These are phyloP conservation scores for Podila clonocystis DNA, from an alignment of 192 early-diverging fungal genomes.

Conservation along the genomic window DNA sequence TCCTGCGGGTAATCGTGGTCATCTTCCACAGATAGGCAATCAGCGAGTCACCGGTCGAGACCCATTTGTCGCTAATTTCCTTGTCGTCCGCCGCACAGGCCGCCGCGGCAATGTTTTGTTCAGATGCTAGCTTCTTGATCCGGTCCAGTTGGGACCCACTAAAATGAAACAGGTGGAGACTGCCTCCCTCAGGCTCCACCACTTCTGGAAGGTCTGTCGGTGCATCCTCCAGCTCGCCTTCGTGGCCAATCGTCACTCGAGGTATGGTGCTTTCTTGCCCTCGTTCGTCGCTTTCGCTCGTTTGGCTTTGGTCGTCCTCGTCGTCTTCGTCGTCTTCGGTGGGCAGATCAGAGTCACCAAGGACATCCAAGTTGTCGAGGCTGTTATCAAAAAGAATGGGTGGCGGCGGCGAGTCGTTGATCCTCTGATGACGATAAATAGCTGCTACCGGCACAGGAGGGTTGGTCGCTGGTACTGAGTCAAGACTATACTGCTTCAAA, in stretches of 20 bases:
- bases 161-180: conserved; percentile 40
- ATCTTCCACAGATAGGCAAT: conserved; percentile 50
- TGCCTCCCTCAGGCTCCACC: conserved; percentile 11
- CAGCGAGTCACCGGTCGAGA: conserved; percentile 45
- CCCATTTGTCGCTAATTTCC: conserved; percentile 52
- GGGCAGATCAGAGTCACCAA: conserved; percentile 17
- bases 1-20: conserved; percentile 41
- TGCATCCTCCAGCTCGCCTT: conserved; percentile 8
- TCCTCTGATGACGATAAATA: conserved; percentile 37
- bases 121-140: conserved; percentile 48
- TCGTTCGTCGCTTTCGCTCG: conserved; percentile 5
- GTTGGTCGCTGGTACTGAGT: neutral
- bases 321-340: conserved; percentile 16
- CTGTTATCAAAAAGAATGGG: conserved; percentile 41
- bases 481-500: conserved; percentile 18
- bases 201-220: conserved; percentile 11
- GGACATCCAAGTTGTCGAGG: conserved; percentile 27
- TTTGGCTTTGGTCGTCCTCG: conserved; percentile 8
- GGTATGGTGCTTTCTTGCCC: conserved; percentile 8
- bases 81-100: conserved; percentile 50
- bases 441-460: neutral
- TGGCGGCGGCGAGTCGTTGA: conserved; percentile 48
- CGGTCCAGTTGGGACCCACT: conserved; percentile 21
- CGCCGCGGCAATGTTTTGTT: conserved; percentile 49
- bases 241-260: conserved; percentile 3